Evolutionary conservation across 768 basidiomycete species (phyloP), one percentile per base, ranked within the genome.

Genomic region (Candolleomyces eurysporus): DNA sequence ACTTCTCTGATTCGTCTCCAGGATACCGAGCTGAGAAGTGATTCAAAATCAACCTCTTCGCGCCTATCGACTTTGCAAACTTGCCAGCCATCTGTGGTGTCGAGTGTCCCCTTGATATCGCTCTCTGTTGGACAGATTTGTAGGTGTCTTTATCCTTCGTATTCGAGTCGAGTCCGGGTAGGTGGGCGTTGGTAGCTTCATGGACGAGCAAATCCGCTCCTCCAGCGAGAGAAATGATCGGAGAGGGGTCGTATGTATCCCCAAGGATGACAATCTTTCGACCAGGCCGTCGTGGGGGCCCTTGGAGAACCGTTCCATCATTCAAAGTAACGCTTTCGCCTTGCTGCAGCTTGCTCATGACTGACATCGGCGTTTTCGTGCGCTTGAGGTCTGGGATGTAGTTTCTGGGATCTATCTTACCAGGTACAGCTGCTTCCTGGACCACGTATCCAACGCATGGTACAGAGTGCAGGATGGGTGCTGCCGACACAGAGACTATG

Each of bases 31-130:
- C 75, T 55, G 92, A 93, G 69, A 96, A 92, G 71, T 96, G 94
- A 68, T 94, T 96, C 52, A 97, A 75, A 45, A 91, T 75, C 19
- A 96, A 78, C 59, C 74, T 80, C 61, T 74, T 76, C 26, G 92
- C 90, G 5, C 79, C 68, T 45, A 92, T 83, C 9, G 72, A 75
- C 69, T 80, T 85, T 5, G 90, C 94, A 69, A 96, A 96, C 13
- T 78, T 77, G 11, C 88, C 94, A 8, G 93, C 95, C 87, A 94
- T 91, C 67, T 92, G 91, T 1, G 94, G 93, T 13, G 94, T 97
- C 5, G 92, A 94, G 72, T 97, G 94, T 0, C 94, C 95, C 69
- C 92, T 82, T 2, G 85, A 87, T 70, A 79, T 88, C 7, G 92
- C 78, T 60, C 86, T 82, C 42, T 73, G 72, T 67, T 91, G 83